A percentile compares a stretch with the other conserved stretches of the same genome.
Evolutionary conservation across 2,329 filamentous ascomycete genomes (phyloP).

Genomic region (Neodidymelliopsis sp.): DNA sequence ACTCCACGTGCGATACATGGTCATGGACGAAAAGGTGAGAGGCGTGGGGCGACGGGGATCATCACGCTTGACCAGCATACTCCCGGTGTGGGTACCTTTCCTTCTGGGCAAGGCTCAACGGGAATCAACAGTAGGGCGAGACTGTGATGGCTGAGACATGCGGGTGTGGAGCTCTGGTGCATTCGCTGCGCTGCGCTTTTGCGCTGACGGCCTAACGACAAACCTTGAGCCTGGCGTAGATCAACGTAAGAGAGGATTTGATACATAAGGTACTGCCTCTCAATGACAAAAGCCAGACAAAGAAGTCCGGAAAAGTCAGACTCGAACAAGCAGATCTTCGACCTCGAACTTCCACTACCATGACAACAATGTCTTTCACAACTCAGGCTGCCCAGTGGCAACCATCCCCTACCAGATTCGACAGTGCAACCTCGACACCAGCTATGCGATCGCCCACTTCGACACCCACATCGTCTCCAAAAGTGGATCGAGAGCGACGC

Average conservation of each 20-base stretch:
- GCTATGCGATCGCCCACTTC: slow-evolving; percentile 28
- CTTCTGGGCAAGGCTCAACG: slow-evolving; percentile 16
- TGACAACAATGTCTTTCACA: slow-evolving; percentile 33
- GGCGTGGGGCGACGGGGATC: slow-evolving; percentile 12
- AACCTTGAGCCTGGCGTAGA: slow-evolving; percentile 1
- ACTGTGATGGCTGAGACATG: slow-evolving; percentile 19
- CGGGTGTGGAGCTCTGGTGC: slow-evolving; percentile 11
- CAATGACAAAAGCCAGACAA: slow-evolving; percentile 4
- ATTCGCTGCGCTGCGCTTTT: slow-evolving; percentile 5
- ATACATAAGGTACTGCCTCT: slow-evolving; percentile 15
- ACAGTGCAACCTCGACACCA: slow-evolving; percentile 12
- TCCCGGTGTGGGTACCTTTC: slow-evolving; percentile 12
- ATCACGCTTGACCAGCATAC: slow-evolving; percentile 15
- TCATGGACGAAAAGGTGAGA: not conserved
- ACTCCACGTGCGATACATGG: not conserved
- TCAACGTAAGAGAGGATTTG: not conserved
- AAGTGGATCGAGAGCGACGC: slow-evolving; percentile 26
- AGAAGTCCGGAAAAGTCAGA: not conserved
- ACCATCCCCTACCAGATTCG: slow-evolving; percentile 19
- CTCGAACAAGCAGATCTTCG: slow-evolving; percentile 4
- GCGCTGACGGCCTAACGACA: not conserved
- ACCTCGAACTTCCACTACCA: slow-evolving; percentile 4
- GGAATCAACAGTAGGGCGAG: slow-evolving; percentile 17
- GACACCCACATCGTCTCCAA: slow-evolving; percentile 26
- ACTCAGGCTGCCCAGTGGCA: slow-evolving; percentile 34